These are phyloP conservation scores for Populus hybrid DNA, from an alignment of 441 rosid species.

Conservation along the genomic window DNA sequence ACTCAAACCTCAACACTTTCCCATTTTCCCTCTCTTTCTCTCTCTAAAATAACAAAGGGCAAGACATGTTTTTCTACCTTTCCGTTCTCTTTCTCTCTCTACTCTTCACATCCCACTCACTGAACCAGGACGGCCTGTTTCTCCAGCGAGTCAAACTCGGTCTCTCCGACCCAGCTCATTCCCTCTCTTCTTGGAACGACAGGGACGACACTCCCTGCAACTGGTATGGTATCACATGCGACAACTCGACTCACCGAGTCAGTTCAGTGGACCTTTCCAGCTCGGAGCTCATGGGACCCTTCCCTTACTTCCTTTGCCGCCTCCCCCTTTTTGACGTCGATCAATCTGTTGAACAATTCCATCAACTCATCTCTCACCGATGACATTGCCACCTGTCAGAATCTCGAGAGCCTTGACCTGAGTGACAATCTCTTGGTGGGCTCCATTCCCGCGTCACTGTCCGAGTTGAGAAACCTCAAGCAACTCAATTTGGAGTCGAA, in stretches of 20 bases:
- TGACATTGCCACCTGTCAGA: slow-evolving; percentile 49
- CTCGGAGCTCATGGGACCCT: slow-evolving; percentile 57
- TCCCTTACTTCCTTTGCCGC: slow-evolving; percentile 69
- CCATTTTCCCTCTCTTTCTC: neutral
- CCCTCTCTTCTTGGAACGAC: slow-evolving; percentile 66
- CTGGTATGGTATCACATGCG: slow-evolving; percentile 76
- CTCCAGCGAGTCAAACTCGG: slow-evolving; percentile 55
- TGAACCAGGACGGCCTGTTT: slow-evolving; percentile 81
- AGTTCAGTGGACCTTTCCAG: slow-evolving; percentile 57
- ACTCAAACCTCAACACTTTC: neutral
- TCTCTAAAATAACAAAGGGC: neutral
- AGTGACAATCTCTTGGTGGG: slow-evolving; percentile 66
- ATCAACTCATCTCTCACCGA: slow-evolving; percentile 64
- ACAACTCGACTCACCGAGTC: slow-evolving; percentile 40
- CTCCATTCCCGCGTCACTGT: slow-evolving; percentile 48
- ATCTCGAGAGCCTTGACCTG: slow-evolving; percentile 54
- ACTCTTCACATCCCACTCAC: slow-evolving; percentile 25
- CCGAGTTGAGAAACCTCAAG: slow-evolving; percentile 46
- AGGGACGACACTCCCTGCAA: slow-evolving; percentile 61
- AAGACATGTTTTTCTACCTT: slow-evolving; percentile 23
- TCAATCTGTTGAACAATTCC: slow-evolving; percentile 55
- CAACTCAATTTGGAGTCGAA: slow-evolving; percentile 60
- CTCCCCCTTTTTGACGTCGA: slow-evolving; percentile 46
- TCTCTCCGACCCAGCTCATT: slow-evolving; percentile 55
- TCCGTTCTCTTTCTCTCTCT: slow-evolving; percentile 23